Base-by-base conservation (phyloP, 78 protist genomes). In the Dictyostelium discoideum region DNA sequence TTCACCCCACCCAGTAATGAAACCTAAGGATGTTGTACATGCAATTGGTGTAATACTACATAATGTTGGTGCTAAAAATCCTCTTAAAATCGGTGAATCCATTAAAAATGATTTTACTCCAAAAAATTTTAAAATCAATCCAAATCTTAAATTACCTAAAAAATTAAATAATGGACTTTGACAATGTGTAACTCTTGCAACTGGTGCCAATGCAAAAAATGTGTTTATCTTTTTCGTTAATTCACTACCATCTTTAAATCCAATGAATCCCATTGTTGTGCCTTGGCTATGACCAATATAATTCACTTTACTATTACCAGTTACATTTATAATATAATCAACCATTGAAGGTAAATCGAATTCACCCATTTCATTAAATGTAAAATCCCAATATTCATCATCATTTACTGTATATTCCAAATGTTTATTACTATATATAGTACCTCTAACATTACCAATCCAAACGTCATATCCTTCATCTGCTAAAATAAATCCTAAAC, bases 251-350 rank as follows among this genome's bases (percentile, higher is more conserved):
- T 54, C 65, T 16, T 16, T 54, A 54, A 54, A 54, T 37, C 40
- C 74, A 37, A 73, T 73, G 16, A 78, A 94, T 14, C 8, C 88
- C 87, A 44, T 44, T 22, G n/a, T 7, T n/a, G 94, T 82, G 8
- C 94, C 97, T 85, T 94, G 87, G 11, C 92, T 83, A 80, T 84
- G 85, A 18, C 97, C 97, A 20, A 94, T 86, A 20, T 60, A 80
- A 8, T 22, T 7, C 9, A 87, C 78, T 20, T 14, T 90, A 14
- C 0, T 0, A 10, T 18, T 16, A 3, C 94, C 94, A 8, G 89
- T 76, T 10, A 14, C 48, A 8, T 83, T 16, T 1, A 92, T 40
- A 8, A 92, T 40, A 40, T 26, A 39, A 44, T 92, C 87, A 69
- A 82, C 26, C 1, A 5, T 4, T n/a, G 39, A 37, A 10, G 95